A percentile compares a stretch with the other conserved stretches of the same genome.
Conservation (phyloP, 345 rosid species). For the Citrus hindsii region DNA sequence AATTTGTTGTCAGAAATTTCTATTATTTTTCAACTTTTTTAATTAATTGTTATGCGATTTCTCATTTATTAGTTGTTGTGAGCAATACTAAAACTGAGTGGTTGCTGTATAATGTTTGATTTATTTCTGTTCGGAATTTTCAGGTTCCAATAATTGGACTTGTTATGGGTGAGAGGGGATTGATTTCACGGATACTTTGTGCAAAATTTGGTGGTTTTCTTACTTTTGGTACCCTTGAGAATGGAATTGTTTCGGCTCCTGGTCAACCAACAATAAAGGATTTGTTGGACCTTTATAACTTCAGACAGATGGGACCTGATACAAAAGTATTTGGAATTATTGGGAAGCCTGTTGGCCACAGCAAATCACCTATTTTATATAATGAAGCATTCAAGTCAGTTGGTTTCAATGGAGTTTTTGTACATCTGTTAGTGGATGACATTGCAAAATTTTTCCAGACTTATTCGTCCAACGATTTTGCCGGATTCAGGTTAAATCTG, state of each 20-base stretch:
- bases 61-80: not conserved
- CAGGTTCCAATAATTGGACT: conserved; percentile 88
- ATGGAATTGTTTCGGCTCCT: conserved; percentile 80
- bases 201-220: conserved; percentile 90
- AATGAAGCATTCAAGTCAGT: conserved; percentile 88
- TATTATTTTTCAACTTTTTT: not conserved
- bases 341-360: conserved; percentile 93
- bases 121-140: conserved; percentile 14
- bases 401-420: conserved; percentile 70
- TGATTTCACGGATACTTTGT: conserved; percentile 85
- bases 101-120: not conserved
- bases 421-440: conserved; percentile 81
- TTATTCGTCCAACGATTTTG: conserved; percentile 81
- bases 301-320: conserved; percentile 78
- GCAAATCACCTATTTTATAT: conserved; percentile 85
- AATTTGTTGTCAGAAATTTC: not conserved
- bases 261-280: conserved; percentile 89
- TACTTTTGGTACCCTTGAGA: conserved; percentile 84
- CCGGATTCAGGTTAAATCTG: conserved; percentile 76
- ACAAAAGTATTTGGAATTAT: conserved; percentile 84
- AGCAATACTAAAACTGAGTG: not conserved
- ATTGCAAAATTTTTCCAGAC: conserved; percentile 62
- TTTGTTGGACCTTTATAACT: conserved; percentile 72
- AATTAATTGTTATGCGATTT: not conserved
- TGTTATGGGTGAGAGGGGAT: conserved; percentile 92